Evolutionary conservation across 768 basidiomycete species (phyloP).

Genomic region (Lanmaoa pseudosensibilis): DNA sequence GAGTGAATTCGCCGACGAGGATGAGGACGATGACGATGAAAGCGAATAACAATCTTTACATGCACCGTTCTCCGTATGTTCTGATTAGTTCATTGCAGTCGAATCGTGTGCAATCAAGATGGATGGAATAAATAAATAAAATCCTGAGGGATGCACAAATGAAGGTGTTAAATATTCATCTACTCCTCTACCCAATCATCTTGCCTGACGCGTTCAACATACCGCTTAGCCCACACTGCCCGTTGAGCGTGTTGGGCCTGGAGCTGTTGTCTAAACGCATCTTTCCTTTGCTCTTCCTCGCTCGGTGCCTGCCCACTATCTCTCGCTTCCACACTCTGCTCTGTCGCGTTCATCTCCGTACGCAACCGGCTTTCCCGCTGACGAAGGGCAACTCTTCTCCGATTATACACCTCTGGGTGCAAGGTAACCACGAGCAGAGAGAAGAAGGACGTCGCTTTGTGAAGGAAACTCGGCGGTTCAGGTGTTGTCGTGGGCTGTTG

Average conservation of each 20-base stretch:
- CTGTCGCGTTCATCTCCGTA: conserved; percentile 55
- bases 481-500: conserved; percentile 15
- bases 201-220: conserved; percentile 61
- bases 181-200: conserved; percentile 72
- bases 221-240: conserved; percentile 61
- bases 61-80: not conserved
- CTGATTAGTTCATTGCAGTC: not conserved
- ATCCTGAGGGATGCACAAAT: not conserved
- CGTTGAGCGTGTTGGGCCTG: conserved; percentile 50
- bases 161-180: conserved; percentile 6
- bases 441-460: conserved; percentile 54
- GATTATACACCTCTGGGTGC: conserved; percentile 75
- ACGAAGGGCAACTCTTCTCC: conserved; percentile 56
- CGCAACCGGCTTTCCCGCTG: conserved; percentile 65
- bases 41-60: conserved; percentile 40
- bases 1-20: conserved; percentile 62
- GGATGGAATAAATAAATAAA: conserved; percentile 3
- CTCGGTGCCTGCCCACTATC: conserved; percentile 33
- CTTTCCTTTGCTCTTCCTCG: conserved; percentile 32
- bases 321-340: conserved; percentile 27
- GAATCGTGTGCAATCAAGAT: not conserved
- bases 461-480: conserved; percentile 47
- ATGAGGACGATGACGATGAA: conserved; percentile 52
- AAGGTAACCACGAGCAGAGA: conserved; percentile 58
- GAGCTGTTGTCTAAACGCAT: conserved; percentile 41